Conservation (phyloP, 2,329 filamentous ascomycete species). For the Chalaropsis ovoidea region DNA sequence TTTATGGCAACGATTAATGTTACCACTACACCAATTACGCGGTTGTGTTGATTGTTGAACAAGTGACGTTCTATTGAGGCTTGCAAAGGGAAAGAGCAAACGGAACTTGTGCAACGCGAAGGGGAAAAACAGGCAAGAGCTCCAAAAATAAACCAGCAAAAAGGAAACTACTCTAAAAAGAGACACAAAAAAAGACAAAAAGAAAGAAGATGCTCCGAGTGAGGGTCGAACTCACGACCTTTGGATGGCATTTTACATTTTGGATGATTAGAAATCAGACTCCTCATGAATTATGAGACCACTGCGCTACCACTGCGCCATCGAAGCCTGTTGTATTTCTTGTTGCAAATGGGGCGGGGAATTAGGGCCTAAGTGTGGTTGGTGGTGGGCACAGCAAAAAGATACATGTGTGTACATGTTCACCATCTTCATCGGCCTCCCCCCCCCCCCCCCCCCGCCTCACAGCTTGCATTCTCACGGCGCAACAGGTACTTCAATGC, state of each 20-base stretch:
- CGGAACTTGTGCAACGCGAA: too few relatives aligned
- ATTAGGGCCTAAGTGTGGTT: too few relatives aligned
- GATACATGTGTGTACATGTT: too few relatives aligned
- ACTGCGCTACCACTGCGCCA: slow-evolving; percentile 25
- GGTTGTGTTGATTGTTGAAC: neutral
- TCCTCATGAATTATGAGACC: slow-evolving; percentile 25
- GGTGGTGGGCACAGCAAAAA: too few relatives aligned
- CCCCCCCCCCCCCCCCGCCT: too few relatives aligned
- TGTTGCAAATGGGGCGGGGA: neutral
- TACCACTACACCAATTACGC: neutral
- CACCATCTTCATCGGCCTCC: too few relatives aligned
- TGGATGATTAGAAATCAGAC: slow-evolving; percentile 12
- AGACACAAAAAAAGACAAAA: neutral
- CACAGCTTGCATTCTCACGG: too few relatives aligned
- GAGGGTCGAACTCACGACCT: slow-evolving; percentile 27
- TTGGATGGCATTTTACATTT: slow-evolving; percentile 24
- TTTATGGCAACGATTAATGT: slow-evolving; percentile 2
- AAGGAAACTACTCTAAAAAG: too few relatives aligned
- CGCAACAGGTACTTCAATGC: neutral
- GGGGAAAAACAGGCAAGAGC: too few relatives aligned
- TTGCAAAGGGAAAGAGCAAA: neutral
- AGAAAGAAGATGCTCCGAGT: neutral
- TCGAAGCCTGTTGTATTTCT: slow-evolving; percentile 24
- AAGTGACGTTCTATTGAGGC: neutral
- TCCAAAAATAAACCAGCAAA: too few relatives aligned